A percentile compares a stretch with the other conserved stretches of the same genome.
Conservation (phyloP, 345 rosid species). For the Aquilaria malaccensis region DNA sequence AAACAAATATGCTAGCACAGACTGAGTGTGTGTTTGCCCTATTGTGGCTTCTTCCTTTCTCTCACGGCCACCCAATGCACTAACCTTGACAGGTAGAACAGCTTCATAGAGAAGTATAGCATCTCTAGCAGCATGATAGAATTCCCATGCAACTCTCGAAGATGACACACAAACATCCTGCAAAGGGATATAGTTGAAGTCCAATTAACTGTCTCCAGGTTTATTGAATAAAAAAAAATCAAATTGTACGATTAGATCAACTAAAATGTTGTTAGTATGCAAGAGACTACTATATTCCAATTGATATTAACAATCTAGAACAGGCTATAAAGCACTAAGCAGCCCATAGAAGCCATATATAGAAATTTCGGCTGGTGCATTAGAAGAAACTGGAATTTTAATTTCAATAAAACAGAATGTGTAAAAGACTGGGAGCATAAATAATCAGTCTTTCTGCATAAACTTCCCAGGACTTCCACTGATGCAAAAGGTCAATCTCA, state of each 20-base stretch:
- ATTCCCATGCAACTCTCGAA: constrained; percentile 75
- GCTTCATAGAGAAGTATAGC: constrained; percentile 85
- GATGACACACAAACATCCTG: constrained; percentile 91
- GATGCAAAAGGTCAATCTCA: no score
- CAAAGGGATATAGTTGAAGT: constrained; percentile 15
- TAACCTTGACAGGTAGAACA: constrained; percentile 86
- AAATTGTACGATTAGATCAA: neutral
- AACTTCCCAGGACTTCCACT: no score
- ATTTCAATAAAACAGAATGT: no score
- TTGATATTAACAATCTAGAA: neutral
- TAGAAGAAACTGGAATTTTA: no score
- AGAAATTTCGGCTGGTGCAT: no score
- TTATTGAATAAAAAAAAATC: neutral
- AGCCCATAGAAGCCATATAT: neutral
- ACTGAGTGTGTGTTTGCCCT: no score
- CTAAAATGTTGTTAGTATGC: neutral
- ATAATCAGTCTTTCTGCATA: no score
- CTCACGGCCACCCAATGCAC: constrained; percentile 25
- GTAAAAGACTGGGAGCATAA: no score
- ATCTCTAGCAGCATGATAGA: constrained; percentile 85
- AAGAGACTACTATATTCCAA: neutral
- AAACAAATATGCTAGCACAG: no score
- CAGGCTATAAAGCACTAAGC: neutral
- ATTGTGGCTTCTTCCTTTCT: no score
- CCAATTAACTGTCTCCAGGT: constrained; percentile 13